phyloP scores from a whole-genome alignment of 441 rosid genomes.

The Cnidoscolus chayamansa region DNA sequence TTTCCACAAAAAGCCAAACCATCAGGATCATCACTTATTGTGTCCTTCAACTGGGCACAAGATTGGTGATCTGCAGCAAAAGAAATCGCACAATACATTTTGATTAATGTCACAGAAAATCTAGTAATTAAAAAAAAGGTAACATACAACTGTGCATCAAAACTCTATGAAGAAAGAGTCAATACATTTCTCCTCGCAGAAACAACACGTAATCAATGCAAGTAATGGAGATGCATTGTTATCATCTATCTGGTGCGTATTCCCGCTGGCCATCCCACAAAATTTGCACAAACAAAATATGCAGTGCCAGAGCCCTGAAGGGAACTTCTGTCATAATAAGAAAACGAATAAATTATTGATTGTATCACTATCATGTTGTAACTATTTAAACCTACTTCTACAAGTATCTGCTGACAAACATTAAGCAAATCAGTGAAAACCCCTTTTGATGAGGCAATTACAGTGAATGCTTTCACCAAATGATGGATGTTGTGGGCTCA shows the following conservation, averaged over 20 bases:
- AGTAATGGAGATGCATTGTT: conserved; percentile 27
- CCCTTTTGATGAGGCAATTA: not conserved
- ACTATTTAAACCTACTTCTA: conserved; percentile 6
- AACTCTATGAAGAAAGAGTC: conserved; percentile 21
- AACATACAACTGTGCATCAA: not conserved
- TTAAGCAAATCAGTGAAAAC: conserved; percentile 4
- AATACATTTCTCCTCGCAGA: conserved; percentile 91
- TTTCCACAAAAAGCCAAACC: conserved; percentile 63
- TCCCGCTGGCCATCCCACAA: conserved; percentile 53
- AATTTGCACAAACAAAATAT: conserved; percentile 84
- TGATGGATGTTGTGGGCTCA: not conserved
- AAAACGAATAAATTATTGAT: conserved; percentile 18
- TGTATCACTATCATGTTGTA: not conserved
- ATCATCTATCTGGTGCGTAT: conserved; percentile 27
- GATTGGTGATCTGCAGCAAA: conserved; percentile 67
- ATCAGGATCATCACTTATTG: conserved; percentile 28
- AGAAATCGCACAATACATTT: conserved; percentile 19
- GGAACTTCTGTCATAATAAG: conserved; percentile 58
- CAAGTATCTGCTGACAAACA: not conserved
- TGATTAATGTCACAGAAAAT: conserved; percentile 12
- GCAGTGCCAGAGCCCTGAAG: conserved; percentile 90
- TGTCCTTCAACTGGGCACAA: conserved; percentile 45
- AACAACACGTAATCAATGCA: conserved; percentile 43
- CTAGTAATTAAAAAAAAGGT: not conserved
- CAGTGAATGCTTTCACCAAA: not conserved